Percentiles rank a stretch among this genome's conserved stretches.
phyloP scores from a whole-genome alignment of 2,329 filamentous ascomycete species.

The Colletotrichum sp. region DNA sequence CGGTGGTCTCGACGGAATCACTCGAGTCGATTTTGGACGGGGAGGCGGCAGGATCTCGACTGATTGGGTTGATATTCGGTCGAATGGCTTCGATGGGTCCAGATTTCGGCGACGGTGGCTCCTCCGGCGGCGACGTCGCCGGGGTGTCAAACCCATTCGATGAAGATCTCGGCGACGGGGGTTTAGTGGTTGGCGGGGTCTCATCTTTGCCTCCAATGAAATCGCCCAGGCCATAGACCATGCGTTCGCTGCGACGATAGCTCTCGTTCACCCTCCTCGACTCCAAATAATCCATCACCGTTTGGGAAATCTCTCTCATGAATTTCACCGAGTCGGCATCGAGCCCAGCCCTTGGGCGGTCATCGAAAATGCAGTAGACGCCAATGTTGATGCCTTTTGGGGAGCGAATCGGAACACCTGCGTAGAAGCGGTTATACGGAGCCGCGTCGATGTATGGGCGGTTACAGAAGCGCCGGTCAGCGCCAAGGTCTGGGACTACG shows the following conservation, averaged over 20 bases:
- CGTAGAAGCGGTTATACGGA: conserved; percentile 40
- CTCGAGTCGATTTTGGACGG: conserved; percentile 9
- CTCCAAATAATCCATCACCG: conserved; percentile 44
- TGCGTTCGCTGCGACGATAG: conserved; percentile 38
- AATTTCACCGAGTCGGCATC: conserved; percentile 29
- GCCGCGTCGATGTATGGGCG: conserved; percentile 29
- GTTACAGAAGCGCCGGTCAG: conserved; percentile 33
- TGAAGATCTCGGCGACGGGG: neutral
- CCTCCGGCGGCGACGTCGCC: neutral
- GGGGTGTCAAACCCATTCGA: neutral
- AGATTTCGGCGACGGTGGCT: neutral
- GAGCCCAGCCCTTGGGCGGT: conserved; percentile 30
- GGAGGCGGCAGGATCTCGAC: neutral
- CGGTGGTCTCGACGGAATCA: conserved; percentile 15
- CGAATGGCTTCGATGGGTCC: neutral
- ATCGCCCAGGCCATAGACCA: conserved; percentile 39
- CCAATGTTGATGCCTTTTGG: conserved; percentile 47
- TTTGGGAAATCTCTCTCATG: conserved; percentile 34
- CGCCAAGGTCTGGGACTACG: conserved; percentile 37
- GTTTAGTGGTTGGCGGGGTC: neutral
- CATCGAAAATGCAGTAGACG: conserved; percentile 38
- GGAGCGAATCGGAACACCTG: conserved; percentile 45
- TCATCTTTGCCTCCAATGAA: conserved; percentile 38
- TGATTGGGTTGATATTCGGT: conserved; percentile 11
- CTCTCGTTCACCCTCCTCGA: conserved; percentile 31